A percentile compares a stretch with the other conserved stretches of the same genome.
phyloP scores from a whole-genome alignment of 257 asterid genomes.

The Marsdenia floribunda region DNA sequence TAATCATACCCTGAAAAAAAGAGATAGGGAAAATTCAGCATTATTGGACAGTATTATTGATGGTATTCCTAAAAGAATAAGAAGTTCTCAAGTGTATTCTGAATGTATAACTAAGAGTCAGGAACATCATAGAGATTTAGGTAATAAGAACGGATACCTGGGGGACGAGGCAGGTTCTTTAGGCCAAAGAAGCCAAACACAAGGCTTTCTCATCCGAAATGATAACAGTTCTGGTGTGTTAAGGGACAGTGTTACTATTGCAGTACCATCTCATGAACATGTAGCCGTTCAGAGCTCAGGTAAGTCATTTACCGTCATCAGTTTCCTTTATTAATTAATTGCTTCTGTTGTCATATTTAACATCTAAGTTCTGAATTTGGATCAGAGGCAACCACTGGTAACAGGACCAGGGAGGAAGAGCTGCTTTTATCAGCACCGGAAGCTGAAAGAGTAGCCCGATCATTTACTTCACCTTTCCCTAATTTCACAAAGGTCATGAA shows the following conservation, averaged over 20 bases:
- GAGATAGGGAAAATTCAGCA: slow-evolving; percentile 53
- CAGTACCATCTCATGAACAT: slow-evolving; percentile 39
- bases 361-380: slow-evolving; percentile 17
- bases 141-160: slow-evolving; percentile 25
- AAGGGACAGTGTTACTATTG: slow-evolving; percentile 46
- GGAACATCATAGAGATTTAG: slow-evolving; percentile 22
- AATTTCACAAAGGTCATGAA: slow-evolving; percentile 80
- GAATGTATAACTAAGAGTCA: slow-evolving; percentile 28
- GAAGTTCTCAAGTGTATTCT: slow-evolving; percentile 38
- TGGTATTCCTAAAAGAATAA: slow-evolving; percentile 59
- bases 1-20: slow-evolving; percentile 34
- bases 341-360: not conserved
- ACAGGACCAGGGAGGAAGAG: slow-evolving; percentile 36
- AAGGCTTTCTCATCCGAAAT: slow-evolving; percentile 13
- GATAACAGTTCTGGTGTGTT: slow-evolving; percentile 24
- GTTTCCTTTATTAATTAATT: not conserved
- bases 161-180: slow-evolving; percentile 28
- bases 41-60: slow-evolving; percentile 40
- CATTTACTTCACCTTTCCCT: slow-evolving; percentile 69
- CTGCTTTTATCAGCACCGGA: slow-evolving; percentile 61
- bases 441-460: slow-evolving; percentile 66
- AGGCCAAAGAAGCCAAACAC: slow-evolving; percentile 6
- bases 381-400: slow-evolving; percentile 40
- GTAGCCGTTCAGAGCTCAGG: slow-evolving; percentile 44
- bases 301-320: slow-evolving; percentile 8